A percentile compares a stretch with the other conserved stretches of the same genome.
Conservation (phyloP, 2,329 filamentous ascomycete genomes). For the Exophiala sp. region DNA sequence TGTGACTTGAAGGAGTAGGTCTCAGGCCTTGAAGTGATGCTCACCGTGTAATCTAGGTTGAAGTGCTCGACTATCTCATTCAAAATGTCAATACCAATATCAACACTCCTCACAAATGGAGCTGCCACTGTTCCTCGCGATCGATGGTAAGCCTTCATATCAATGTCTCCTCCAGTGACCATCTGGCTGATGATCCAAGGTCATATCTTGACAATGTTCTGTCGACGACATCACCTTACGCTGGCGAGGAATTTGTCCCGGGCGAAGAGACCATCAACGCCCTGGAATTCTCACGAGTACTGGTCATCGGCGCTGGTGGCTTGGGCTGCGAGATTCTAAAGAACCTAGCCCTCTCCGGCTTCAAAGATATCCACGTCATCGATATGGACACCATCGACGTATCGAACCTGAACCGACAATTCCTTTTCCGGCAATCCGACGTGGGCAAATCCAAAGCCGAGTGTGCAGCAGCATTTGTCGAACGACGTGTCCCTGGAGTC, state of each 20-base stretch:
- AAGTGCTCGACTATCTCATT: too few species aligned
- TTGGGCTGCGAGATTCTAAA: slow-evolving; percentile 96
- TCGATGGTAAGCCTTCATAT: slow-evolving; percentile 31
- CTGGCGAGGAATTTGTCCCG: slow-evolving; percentile 59
- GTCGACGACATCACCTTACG: slow-evolving; percentile 73
- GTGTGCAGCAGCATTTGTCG: slow-evolving; percentile 86
- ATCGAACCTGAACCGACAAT: slow-evolving; percentile 95
- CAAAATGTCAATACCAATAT: slow-evolving; percentile 16
- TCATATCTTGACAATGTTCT: slow-evolving; percentile 79
- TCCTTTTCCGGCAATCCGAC: slow-evolving; percentile 86
- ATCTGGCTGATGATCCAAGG: slow-evolving; percentile 51
- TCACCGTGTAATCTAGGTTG: too few species aligned
- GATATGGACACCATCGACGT: slow-evolving; percentile 99
- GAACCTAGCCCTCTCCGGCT: slow-evolving; percentile 89
- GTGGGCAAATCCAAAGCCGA: slow-evolving; percentile 93
- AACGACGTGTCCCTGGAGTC: slow-evolving; percentile 83
- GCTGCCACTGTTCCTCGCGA: slow-evolving; percentile 12
- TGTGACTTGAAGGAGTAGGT: too few species aligned
- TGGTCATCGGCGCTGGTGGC: slow-evolving; percentile 76
- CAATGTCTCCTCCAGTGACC: not conserved
- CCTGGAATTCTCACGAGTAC: slow-evolving; percentile 68
- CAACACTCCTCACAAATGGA: slow-evolving; percentile 23
- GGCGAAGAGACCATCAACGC: slow-evolving; percentile 52
- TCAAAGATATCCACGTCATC: slow-evolving; percentile 96
- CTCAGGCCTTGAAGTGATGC: too few species aligned